A percentile compares a stretch with the other conserved stretches of the same genome.
Conservation (phyloP, 352 stramenopile genomes). For the Phytophthora pini region DNA sequence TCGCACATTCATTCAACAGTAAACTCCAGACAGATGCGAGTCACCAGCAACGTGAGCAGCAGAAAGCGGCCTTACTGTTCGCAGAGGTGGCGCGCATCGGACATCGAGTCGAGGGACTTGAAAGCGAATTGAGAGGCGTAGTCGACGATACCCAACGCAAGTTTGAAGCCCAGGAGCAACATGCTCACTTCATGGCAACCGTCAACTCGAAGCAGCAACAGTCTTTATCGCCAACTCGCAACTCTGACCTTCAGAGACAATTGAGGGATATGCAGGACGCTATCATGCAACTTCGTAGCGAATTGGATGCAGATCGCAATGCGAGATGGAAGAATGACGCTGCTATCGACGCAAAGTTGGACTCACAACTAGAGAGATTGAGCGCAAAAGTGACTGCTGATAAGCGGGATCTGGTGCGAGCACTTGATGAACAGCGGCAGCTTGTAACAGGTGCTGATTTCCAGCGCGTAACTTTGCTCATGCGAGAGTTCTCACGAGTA, state of each 20-base stretch:
- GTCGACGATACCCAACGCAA: slow-evolving; percentile 45
- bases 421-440: slow-evolving; percentile 63
- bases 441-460: slow-evolving; percentile 50
- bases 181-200: slow-evolving; percentile 33
- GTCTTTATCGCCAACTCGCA: slow-evolving; percentile 16
- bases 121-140: slow-evolving; percentile 35
- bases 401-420: slow-evolving; percentile 58
- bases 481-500: slow-evolving; percentile 58
- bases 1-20: slow-evolving; percentile 55
- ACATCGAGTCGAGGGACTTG: slow-evolving; percentile 52
- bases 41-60: slow-evolving; percentile 67
- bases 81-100: slow-evolving; percentile 64
- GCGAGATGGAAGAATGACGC: slow-evolving; percentile 58
- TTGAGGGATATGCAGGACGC: slow-evolving; percentile 46
- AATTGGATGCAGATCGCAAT: slow-evolving; percentile 65
- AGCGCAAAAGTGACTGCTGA: slow-evolving; percentile 50
- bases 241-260: slow-evolving; percentile 36
- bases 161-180: slow-evolving; percentile 57
- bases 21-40: slow-evolving; percentile 64
- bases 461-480: slow-evolving; percentile 57
- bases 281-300: slow-evolving; percentile 52
- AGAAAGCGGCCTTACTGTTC: slow-evolving; percentile 75
- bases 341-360: slow-evolving; percentile 49
- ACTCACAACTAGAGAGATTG: slow-evolving; percentile 52
- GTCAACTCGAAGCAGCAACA: slow-evolving; percentile 47